A percentile compares a stretch with the other conserved stretches of the same genome.
Conservation (phyloP, 1,139 yeast genomes). For the Blastobotrys proliferans region DNA sequence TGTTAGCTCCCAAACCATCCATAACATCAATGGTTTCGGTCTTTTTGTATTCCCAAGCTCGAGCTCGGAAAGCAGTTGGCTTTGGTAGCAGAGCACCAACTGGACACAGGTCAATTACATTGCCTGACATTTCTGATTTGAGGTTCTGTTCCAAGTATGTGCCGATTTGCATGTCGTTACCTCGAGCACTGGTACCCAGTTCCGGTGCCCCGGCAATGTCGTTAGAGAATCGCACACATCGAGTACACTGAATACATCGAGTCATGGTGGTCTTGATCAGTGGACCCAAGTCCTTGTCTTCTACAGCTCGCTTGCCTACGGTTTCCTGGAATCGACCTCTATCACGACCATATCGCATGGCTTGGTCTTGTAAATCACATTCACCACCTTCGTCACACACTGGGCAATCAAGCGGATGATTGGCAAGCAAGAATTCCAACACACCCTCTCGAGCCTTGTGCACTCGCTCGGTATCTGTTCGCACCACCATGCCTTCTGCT, state of each 20-base stretch:
- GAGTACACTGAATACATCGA: slow-evolving; percentile 89
- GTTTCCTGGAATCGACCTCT: slow-evolving; percentile 82
- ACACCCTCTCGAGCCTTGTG: slow-evolving; percentile 87
- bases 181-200: slow-evolving; percentile 85
- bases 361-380: slow-evolving; percentile 88
- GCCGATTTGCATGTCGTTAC: slow-evolving; percentile 89
- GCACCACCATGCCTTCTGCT: slow-evolving; percentile 82
- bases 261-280: slow-evolving; percentile 88
- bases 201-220: slow-evolving; percentile 94
- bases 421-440: slow-evolving; percentile 81
- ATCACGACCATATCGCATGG: slow-evolving; percentile 79
- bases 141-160: slow-evolving; percentile 82
- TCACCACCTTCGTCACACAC: slow-evolving; percentile 95
- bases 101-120: slow-evolving; percentile 84
- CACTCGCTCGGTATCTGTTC: slow-evolving; percentile 75
- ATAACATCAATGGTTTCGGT: slow-evolving; percentile 83
- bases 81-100: slow-evolving; percentile 89
- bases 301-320: slow-evolving; percentile 84
- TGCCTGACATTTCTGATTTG: slow-evolving; percentile 83
- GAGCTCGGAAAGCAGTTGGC: slow-evolving; percentile 86
- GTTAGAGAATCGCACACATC: slow-evolving; percentile 87
- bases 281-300: slow-evolving; percentile 88
- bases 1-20: slow-evolving; percentile 80
- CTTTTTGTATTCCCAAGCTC: slow-evolving; percentile 93
- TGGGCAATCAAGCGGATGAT: slow-evolving; percentile 92